Percentiles rank a stretch among this genome's conserved stretches.
Evolutionary conservation across 164 flowering plant species (phyloP).

Genomic region (Santalum album): DNA sequence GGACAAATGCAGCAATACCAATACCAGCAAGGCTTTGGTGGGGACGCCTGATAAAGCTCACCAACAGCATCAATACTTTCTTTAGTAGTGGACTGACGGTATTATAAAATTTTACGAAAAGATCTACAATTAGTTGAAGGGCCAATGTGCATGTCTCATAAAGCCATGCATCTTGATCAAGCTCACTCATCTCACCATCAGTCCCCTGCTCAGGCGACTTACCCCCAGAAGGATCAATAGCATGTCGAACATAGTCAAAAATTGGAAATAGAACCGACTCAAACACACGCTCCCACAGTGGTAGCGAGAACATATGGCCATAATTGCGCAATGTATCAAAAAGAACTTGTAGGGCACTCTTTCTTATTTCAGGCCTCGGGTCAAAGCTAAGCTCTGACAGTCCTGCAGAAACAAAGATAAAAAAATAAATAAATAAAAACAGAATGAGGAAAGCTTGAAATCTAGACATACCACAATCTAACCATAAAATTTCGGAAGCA

Average conservation of each 20-base stretch:
- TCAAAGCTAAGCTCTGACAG: slow-evolving; percentile 98
- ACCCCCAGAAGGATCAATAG: slow-evolving; percentile 80
- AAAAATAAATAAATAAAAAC: too few relatives aligned
- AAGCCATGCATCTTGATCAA: slow-evolving; percentile 95
- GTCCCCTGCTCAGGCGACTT: slow-evolving; percentile 34
- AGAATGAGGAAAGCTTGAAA: too few relatives aligned
- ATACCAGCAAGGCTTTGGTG: slow-evolving; percentile 99
- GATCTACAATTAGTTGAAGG: slow-evolving; percentile 91
- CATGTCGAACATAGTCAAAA: slow-evolving; percentile 95
- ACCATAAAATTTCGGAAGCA: background rate
- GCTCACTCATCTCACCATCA: slow-evolving; percentile 52
- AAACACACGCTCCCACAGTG: slow-evolving; percentile 92
- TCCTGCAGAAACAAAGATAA: slow-evolving; percentile 41
- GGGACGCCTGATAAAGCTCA: slow-evolving; percentile 88
- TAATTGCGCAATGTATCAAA: slow-evolving; percentile 88
- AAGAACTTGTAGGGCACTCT: slow-evolving; percentile 79
- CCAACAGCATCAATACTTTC: slow-evolving; percentile 68
- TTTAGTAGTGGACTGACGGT: slow-evolving; percentile 84
- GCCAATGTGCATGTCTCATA: slow-evolving; percentile 97
- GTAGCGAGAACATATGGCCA: slow-evolving; percentile 88
- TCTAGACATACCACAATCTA: background rate
- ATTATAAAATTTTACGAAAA: slow-evolving; percentile 81
- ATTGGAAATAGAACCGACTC: slow-evolving; percentile 94
- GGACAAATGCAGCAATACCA: slow-evolving; percentile 95
- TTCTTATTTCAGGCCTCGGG: slow-evolving; percentile 85